Evolutionary conservation across 2,329 filamentous ascomycete genomes (phyloP), one percentile per base, ranked within the genome.

Genomic region (Pseudocercospora cruenta): DNA sequence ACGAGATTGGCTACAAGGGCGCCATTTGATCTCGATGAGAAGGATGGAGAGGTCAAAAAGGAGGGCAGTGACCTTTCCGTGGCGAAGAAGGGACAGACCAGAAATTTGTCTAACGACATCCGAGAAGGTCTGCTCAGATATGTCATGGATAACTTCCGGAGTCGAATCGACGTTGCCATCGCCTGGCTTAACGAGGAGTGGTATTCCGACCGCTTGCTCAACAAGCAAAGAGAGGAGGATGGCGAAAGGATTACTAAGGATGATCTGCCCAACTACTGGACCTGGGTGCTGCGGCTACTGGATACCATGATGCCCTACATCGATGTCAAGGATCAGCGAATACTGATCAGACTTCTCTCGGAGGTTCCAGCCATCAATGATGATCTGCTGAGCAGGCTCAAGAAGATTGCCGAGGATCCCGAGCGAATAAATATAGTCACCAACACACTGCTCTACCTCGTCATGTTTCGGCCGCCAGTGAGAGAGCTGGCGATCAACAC

Each of bases 181-280:
- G 90, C 90, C 7, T 99, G 95, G 95, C 85, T 99, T 16, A 96
- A 91, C 73, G 95, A 99, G 78, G 95, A 99, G 80, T 99, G 95
- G 94, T 98, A 97, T 79, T 96, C 94, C 73, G 94, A 98, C 77
- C 88, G 84, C 51, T 79, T 93, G 33, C 82, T 85, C 61, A 76
- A 81, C 53, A 80, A 85, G 60, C 65, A 68, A 58, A 65, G 49
- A 39, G 60, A 66, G 55, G 66, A 67, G 14, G 64, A 67, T 6
- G 70, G 63, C 3, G 43, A 64, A 16, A 60, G 61, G 8, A 51
- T 64, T 12, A 63, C 65, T 6, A 61, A 66, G 6, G 69, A 68
- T 28, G 64, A 70, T 28, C 59, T 73, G n/a, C 69, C 72, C 3
- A 71, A 72, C 36, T 77, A 77, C 68, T 70, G 67, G 65, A 63